These are phyloP conservation scores for Erodium moschatum DNA, from an alignment of 441 rosid genomes.

Conservation along the genomic window DNA sequence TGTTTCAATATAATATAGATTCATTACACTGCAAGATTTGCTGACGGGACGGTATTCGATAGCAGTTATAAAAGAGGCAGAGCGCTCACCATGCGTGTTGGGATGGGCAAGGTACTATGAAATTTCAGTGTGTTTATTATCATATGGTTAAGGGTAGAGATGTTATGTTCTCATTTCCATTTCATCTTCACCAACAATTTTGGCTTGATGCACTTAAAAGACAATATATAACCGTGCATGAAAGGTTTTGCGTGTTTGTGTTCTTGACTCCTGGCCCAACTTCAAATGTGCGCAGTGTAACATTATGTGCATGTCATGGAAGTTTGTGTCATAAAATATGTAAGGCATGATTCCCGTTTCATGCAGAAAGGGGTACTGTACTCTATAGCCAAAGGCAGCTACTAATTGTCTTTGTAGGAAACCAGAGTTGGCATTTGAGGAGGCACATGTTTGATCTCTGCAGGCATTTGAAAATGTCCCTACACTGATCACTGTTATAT, in stretches of 20 bases:
- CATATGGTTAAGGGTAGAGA: no score
- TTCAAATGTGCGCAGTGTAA: background rate
- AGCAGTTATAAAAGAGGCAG: conserved; percentile 87
- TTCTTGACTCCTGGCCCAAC: no score
- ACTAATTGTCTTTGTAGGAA: background rate
- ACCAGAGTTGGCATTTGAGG: background rate
- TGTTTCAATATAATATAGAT: conserved; percentile 28
- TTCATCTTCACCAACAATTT: no score
- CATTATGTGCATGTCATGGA: background rate
- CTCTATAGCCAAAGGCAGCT: background rate
- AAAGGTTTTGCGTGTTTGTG: no score
- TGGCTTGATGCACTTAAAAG: no score
- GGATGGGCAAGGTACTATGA: conserved; percentile 59
- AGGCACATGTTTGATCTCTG: background rate
- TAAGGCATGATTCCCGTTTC: background rate
- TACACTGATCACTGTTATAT: background rate
- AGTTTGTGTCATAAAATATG: background rate
- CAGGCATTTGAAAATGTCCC: background rate
- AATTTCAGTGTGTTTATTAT: background rate
- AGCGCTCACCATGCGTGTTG: conserved; percentile 89
- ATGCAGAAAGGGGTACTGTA: background rate
- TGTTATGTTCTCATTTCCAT: no score
- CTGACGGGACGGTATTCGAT: conserved; percentile 75
- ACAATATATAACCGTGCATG: no score
- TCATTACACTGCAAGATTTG: conserved; percentile 86